Percentiles rank a stretch among this genome's conserved stretches.
Evolutionary conservation across 1,284 basidiomycete genomes (phyloP).

Genomic region (Lignosus rhinocerotis): DNA sequence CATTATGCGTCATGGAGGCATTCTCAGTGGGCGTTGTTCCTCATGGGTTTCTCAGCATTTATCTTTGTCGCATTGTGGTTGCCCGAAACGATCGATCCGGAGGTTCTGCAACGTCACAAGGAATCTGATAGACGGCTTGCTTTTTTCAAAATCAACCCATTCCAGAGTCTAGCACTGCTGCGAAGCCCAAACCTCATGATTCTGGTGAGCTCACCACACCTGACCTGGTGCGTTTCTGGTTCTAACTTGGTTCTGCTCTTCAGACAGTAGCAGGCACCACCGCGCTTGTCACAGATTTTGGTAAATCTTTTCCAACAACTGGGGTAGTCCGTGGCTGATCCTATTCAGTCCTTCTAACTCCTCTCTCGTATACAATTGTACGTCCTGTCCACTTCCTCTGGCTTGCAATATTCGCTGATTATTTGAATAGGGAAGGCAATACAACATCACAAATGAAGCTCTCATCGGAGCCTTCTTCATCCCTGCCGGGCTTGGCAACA

Average conservation of each 20-base stretch:
- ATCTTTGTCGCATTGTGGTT: slow-evolving; percentile 42
- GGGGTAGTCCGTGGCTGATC: neutral
- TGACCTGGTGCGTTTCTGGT: neutral
- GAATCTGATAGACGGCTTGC: slow-evolving; percentile 35
- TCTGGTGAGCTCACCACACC: slow-evolving; percentile 41
- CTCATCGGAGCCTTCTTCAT: slow-evolving; percentile 63
- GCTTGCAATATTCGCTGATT: neutral
- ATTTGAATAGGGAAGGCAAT: slow-evolving; percentile 48
- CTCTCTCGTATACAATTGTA: slow-evolving; percentile 44
- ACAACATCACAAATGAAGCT: slow-evolving; percentile 59
- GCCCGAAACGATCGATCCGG: slow-evolving; percentile 61
- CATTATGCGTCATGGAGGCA: slow-evolving; percentile 70
- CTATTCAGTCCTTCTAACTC: slow-evolving; percentile 39
- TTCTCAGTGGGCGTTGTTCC: slow-evolving; percentile 56
- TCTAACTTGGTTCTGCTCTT: neutral
- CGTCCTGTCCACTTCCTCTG: neutral
- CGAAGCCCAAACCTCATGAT: slow-evolving; percentile 60
- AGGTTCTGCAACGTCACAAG: slow-evolving; percentile 34
- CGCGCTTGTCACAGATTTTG: slow-evolving; percentile 45
- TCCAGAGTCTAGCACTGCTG: slow-evolving; percentile 52
- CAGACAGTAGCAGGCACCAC: slow-evolving; percentile 44
- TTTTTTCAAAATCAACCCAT: slow-evolving; percentile 54
- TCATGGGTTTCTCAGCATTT: slow-evolving; percentile 46
- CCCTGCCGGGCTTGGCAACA: slow-evolving; percentile 60
- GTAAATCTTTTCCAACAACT: slow-evolving; percentile 29